Base-by-base conservation (phyloP, 805 yeast species). In the Lachancea sp. region DNA sequence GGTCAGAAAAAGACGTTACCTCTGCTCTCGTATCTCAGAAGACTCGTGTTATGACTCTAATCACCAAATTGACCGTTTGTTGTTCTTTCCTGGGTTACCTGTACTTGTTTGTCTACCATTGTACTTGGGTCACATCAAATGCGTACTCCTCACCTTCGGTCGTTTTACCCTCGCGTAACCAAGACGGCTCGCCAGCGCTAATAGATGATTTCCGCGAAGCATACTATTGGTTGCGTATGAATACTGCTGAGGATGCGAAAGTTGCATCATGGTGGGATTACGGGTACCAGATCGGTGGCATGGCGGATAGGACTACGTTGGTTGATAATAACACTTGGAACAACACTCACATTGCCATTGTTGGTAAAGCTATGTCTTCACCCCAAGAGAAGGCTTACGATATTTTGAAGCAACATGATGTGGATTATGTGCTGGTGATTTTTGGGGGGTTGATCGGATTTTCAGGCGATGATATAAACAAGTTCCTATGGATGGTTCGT, bases 201-300 rank as follows among this genome's bases (percentile, higher is more conserved):
- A 92, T 92, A 57, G 99, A 92, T 64, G 99, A 92, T 65, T 92
- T 82, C 72, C 80, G 99, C 67, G 99, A 92, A 71, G 98, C 97
- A 8, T 92, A 92, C 70, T 92, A 90, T 64, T 92, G 98, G 98
- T 71, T 92, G 54, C 80, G 98, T 58, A 89, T 90, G 96, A 92
- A 92, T 68, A 92, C 98, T 1, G 79, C 84, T 3, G 96, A 92
- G 61, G 97, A 92, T 61, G 84, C 97, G 25, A 89, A 85, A 64
- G 83, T 92, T 46, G 87, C 94, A 83, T 82, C 97, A 8, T 92
- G 99, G 98, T 92, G 99, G 99, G 98, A 94, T 70, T 94, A 94
- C 60, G 99, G 99, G 41, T 92, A 92, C 66, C 99, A 92, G 70
- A 92, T 92, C 56, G 98, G 98, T 54, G 99, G 99, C 48, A 92